A percentile compares a stretch with the other conserved stretches of the same genome.
Conservation (phyloP, 371 early-diverging fungal genomes). For the Mortierella sp. region DNA sequence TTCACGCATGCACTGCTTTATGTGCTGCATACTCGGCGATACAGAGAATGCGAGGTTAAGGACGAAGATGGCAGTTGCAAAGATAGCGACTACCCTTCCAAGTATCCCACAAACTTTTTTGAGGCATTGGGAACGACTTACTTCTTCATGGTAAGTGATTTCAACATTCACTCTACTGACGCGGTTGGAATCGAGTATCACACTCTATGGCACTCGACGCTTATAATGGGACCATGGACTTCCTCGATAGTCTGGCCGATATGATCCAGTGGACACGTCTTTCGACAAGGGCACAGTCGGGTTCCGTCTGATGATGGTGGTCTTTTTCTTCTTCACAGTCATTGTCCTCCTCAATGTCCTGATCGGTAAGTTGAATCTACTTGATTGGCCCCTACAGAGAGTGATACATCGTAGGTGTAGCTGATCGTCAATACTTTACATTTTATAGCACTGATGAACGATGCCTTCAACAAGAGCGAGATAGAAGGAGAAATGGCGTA, state of each 20-base stretch:
- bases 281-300: neutral
- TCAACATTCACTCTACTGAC: neutral
- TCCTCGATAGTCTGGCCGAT: conserved; percentile 50
- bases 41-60: neutral
- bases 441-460: conserved; percentile 46
- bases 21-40: too few relatives aligned
- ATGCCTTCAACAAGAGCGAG: conserved; percentile 40
- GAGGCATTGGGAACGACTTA: conserved; percentile 30
- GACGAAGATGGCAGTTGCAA: neutral
- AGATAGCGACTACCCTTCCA: conserved; percentile 1
- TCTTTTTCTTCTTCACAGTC: conserved; percentile 51
- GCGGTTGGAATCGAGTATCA: too few relatives aligned
- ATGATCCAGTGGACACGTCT: conserved; percentile 17
- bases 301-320: conserved; percentile 50
- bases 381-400: too few relatives aligned
- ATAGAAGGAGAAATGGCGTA: conserved; percentile 39
- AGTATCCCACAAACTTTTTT: conserved; percentile 2
- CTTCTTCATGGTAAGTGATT: conserved; percentile 6
- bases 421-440: conserved; percentile 23
- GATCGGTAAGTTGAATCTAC: too few relatives aligned
- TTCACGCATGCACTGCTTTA: too few relatives aligned
- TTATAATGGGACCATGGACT: too few relatives aligned
- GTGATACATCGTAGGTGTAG: conserved; percentile 37
- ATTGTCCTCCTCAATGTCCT: conserved; percentile 16
- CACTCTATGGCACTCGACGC: too few relatives aligned